A percentile compares a stretch with the other conserved stretches of the same genome.
phyloP scores from a whole-genome alignment of 2,329 filamentous ascomycete species.

The Botrytis pseudocinerea region DNA sequence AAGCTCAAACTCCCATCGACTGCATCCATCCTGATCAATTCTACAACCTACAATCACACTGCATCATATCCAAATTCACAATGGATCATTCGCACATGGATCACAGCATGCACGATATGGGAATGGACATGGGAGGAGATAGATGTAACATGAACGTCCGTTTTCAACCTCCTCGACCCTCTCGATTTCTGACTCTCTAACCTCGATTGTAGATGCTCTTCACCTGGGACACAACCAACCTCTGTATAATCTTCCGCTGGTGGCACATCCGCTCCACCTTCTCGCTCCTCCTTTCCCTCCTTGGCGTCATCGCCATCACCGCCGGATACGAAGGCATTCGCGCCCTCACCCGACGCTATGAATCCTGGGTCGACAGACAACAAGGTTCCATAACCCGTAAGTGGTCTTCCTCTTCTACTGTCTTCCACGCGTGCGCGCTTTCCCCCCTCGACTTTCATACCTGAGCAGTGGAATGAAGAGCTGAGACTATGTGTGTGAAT shows the following conservation, averaged over 20 bases:
- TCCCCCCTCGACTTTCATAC: slow-evolving; percentile 25
- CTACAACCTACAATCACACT: background rate
- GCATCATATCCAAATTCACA: background rate
- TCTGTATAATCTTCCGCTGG: slow-evolving; percentile 91
- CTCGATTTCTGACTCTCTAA: background rate
- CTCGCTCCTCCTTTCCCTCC: slow-evolving; percentile 77
- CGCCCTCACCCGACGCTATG: slow-evolving; percentile 74
- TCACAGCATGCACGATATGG: slow-evolving; percentile 50
- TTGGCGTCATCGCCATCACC: slow-evolving; percentile 77
- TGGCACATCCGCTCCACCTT: slow-evolving; percentile 80
- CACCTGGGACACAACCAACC: slow-evolving; percentile 89
- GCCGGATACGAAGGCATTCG: slow-evolving; percentile 94
- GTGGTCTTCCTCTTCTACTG: slow-evolving; percentile 26
- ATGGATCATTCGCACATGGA: slow-evolving; percentile 29
- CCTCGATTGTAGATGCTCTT: slow-evolving; percentile 80
- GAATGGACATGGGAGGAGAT: slow-evolving; percentile 52
- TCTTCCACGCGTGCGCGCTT: background rate
- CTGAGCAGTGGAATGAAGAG: slow-evolving; percentile 27
- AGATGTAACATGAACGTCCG: slow-evolving; percentile 92
- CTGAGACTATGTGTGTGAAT: slow-evolving; percentile 33
- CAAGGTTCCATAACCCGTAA: slow-evolving; percentile 37
- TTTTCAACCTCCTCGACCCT: background rate
- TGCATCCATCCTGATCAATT: background rate
- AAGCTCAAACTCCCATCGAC: background rate
- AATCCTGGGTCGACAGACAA: slow-evolving; percentile 48